These are phyloP conservation scores for Tieghemiomyces parasiticus DNA, from an alignment of 192 early-diverging fungal species.

Conservation along the genomic window DNA sequence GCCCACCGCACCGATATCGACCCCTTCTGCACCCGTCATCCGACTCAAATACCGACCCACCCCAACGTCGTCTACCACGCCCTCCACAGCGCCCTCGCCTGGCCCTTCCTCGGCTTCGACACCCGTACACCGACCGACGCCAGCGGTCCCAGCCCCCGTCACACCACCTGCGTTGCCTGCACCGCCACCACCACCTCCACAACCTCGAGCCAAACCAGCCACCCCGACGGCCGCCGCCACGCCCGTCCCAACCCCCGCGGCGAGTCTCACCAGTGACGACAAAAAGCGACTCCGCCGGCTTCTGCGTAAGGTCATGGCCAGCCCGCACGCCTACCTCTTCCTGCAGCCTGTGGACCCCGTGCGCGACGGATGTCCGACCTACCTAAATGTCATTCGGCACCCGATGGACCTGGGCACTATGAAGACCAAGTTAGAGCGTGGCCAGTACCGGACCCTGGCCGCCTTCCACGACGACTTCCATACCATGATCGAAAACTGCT, in stretches of 20 bases:
- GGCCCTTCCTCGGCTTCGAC: constrained; percentile 10
- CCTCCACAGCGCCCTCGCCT: constrained; percentile 15
- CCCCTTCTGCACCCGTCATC: constrained; percentile 9
- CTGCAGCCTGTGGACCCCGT: constrained; percentile 41
- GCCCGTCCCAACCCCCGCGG: background rate
- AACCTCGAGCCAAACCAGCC: constrained; percentile 11
- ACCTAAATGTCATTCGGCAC: constrained; percentile 40
- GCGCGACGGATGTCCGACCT: constrained; percentile 42
- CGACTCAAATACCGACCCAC: background rate
- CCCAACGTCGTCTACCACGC: no score
- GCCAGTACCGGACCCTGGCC: constrained; percentile 19
- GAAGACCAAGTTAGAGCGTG: constrained; percentile 22
- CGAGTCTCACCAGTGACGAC: constrained; percentile 5
- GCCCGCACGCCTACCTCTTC: constrained; percentile 33
- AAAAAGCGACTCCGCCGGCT: constrained; percentile 19
- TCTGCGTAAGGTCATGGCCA: constrained; percentile 24
- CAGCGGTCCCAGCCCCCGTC: constrained; percentile 14
- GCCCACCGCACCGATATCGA: constrained; percentile 18
- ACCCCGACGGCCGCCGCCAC: background rate
- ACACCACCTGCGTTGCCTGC: constrained; percentile 14
- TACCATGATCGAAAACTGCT: constrained; percentile 44
- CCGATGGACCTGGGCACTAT: constrained; percentile 56
- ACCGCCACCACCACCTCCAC: constrained; percentile 12
- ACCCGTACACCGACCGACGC: constrained; percentile 7
- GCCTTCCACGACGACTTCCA: constrained; percentile 34